phyloP scores from a whole-genome alignment of 257 asterid species.

The Solanum rostratum region DNA sequence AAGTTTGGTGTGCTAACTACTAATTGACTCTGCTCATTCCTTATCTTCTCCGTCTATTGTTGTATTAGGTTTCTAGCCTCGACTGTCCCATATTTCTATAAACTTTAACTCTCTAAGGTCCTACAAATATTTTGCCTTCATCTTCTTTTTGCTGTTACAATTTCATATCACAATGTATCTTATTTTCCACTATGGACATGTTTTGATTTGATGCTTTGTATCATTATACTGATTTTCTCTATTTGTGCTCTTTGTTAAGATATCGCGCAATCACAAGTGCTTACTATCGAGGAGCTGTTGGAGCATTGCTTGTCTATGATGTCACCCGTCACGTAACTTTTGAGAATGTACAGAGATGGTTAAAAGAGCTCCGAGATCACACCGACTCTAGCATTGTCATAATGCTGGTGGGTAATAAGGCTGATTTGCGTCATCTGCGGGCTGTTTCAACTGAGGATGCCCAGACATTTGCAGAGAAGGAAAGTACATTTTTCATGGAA shows the following conservation, averaged over 20 bases:
- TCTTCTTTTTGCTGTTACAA: background rate
- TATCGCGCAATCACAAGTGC: slow-evolving; percentile 4
- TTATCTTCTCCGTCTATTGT: background rate
- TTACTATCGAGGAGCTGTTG: slow-evolving; percentile 1
- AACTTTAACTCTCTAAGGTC: background rate
- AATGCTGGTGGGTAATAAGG: slow-evolving; percentile 5
- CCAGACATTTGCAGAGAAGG: slow-evolving; percentile 1
- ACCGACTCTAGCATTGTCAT: background rate
- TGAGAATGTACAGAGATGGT: slow-evolving; percentile 7
- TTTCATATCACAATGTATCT: background rate
- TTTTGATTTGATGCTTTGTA: background rate
- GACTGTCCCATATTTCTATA: background rate
- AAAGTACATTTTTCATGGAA: slow-evolving; percentile 7
- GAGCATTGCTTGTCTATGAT: background rate
- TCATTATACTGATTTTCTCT: background rate
- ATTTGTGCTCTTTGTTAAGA: background rate
- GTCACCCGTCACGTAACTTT: slow-evolving; percentile 1
- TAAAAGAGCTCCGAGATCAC: slow-evolving; percentile 4
- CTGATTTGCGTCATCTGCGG: slow-evolving; percentile 5
- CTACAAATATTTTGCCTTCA: background rate
- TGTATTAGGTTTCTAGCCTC: background rate
- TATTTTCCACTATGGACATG: background rate
- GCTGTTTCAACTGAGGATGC: background rate
- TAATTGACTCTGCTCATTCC: background rate
- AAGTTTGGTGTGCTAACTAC: background rate